Evolutionary conservation across 371 early-diverging fungal genomes (phyloP), one percentile per base, ranked within the genome.

Genomic region (Smittium culicis): DNA sequence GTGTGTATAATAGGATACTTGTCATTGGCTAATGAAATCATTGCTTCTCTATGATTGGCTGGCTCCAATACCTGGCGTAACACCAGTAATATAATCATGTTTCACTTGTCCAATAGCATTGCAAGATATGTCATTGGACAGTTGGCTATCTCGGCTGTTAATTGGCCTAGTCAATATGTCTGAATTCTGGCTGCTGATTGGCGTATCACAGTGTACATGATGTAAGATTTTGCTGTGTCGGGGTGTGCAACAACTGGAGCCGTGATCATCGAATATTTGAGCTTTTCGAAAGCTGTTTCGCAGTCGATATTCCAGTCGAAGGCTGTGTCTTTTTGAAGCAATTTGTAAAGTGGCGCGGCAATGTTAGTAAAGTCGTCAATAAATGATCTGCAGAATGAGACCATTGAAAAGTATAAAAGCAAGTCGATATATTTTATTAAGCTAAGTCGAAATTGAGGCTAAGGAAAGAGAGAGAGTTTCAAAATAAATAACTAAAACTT

Each of bases 201-300:
- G 81, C 78, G 69, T 85, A n/a, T n/a, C n/a, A n/a, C 83, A 27
- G 82, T 74, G 70, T 79, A 74, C 14, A 85, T 16, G 5, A 75
- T 55, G 55, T 75, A 71, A 2, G 64, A 71, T 30, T 30, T 24
- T n/a, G 34, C 29, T 27, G 72, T 24, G 34, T 60, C 45, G 24
- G 66, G 55, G 5, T 66, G 66, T 24, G 59, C 32, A 20, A 66
- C 11, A n/a, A 66, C 32, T 11, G 66, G 66, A 31, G 56, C 54
- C 5, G 54, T n/a, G 25, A 35, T 56, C 33, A 66, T 31, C 60
- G n/a, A 2, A 5, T 56, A 34, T 45, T 66, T 66, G 34, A 66
- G 29, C 2, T 24, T 24, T 58, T 66, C 32, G n/a, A 54, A 45
- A 30, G 66, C 56, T 27, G 32, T 30, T 45, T 66, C 28, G 29